These are phyloP conservation scores for Neurospora sp. DNA, from an alignment of 495 filamentous ascomycete genomes.

Conservation along the genomic window DNA sequence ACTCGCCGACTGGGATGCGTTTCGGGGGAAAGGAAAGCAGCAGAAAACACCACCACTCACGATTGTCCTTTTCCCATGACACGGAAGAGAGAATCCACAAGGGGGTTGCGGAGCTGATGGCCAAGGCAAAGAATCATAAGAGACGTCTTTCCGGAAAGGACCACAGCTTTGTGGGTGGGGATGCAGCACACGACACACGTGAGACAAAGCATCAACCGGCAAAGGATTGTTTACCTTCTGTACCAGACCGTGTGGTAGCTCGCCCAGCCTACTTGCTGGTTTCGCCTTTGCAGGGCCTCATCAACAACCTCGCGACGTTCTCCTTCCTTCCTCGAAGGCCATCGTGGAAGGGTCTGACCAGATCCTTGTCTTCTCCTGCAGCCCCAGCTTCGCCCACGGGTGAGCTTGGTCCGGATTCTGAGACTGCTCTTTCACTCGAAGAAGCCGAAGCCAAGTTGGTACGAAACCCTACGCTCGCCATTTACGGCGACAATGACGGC, in stretches of 20 bases:
- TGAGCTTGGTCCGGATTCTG: background rate
- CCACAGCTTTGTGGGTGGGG: background rate
- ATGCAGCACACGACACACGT: background rate
- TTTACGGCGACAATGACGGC: slow-evolving; percentile 71
- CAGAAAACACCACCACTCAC: slow-evolving; percentile 21
- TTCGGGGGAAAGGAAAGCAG: slow-evolving; percentile 31
- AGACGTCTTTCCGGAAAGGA: slow-evolving; percentile 2
- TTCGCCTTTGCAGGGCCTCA: slow-evolving; percentile 63
- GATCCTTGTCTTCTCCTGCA: background rate
- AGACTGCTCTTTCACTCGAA: background rate
- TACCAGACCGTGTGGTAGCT: slow-evolving; percentile 16
- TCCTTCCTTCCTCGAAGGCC: slow-evolving; percentile 27
- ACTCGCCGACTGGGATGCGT: slow-evolving; percentile 24
- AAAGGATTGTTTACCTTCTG: slow-evolving; percentile 12
- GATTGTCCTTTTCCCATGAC: slow-evolving; percentile 16
- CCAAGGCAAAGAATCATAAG: slow-evolving; percentile 23
- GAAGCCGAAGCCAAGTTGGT: slow-evolving; percentile 44
- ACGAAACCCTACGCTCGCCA: slow-evolving; percentile 50
- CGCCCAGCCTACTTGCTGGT: slow-evolving; percentile 63
- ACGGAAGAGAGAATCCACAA: slow-evolving; percentile 29
- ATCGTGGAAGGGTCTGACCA: background rate
- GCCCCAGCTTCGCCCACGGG: background rate
- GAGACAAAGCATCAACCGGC: slow-evolving; percentile 8
- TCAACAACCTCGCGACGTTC: slow-evolving; percentile 48
- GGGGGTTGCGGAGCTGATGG: slow-evolving; percentile 30